Conservation (phyloP, 208 protist species). For the Phytomonas sp. region DNA sequence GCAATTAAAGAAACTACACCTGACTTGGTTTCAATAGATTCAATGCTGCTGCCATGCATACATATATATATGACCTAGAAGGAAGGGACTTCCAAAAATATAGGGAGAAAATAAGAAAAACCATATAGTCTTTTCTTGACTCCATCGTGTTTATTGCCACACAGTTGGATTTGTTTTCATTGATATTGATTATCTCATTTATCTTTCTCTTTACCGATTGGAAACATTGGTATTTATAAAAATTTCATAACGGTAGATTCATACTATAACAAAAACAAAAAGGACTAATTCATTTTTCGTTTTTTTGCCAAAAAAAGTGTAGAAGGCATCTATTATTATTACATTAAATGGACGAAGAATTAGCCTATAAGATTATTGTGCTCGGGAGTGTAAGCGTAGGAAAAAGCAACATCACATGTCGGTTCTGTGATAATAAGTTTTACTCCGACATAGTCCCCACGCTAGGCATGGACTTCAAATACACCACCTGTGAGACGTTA, state of each 20-base stretch:
- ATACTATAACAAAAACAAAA: background rate
- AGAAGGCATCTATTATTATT: background rate
- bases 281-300: background rate
- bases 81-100: conserved; percentile 1
- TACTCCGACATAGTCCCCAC: conserved; percentile 78
- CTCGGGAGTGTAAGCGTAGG: conserved; percentile 88
- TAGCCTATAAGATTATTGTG: conserved; percentile 87
- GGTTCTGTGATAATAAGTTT: conserved; percentile 82
- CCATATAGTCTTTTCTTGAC: background rate
- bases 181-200: conserved; percentile 13
- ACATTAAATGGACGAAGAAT: conserved; percentile 50
- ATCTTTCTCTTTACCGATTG: conserved; percentile 4
- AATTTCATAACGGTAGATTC: background rate
- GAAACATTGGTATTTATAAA: conserved; percentile 6
- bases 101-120: background rate
- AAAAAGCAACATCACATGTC: conserved; percentile 84
- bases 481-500: conserved; percentile 62
- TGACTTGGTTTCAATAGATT: conserved; percentile 63
- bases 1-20: conserved; percentile 66
- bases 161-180: background rate
- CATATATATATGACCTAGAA: conserved; percentile 5
- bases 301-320: background rate
- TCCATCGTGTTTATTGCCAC: background rate
- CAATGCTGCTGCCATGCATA: conserved; percentile 5
- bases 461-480: conserved; percentile 86